Conservation (phyloP, 805 yeast genomes). For the Ogataea kodamae region DNA sequence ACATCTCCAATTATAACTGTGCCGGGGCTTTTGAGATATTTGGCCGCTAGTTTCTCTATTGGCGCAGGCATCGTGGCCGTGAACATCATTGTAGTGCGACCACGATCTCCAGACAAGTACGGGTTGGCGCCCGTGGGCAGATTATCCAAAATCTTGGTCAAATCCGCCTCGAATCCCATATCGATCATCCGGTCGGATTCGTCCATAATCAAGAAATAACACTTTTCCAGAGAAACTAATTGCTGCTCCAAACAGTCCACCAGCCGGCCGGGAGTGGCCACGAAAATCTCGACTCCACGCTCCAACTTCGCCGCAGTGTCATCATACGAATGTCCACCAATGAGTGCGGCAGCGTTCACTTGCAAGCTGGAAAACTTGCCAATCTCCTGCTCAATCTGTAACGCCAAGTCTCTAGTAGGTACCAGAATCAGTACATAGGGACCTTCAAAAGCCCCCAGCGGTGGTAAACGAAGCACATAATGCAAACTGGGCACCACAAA, state of each 20-base stretch:
- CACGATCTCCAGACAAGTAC: constrained; percentile 30
- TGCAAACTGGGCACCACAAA: constrained; percentile 70
- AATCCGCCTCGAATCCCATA: constrained; percentile 85
- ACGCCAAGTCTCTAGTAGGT: constrained; percentile 92
- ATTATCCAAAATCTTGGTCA: constrained; percentile 53
- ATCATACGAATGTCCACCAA: constrained; percentile 88
- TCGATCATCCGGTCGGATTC: constrained; percentile 97
- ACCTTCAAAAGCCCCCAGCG: constrained; percentile 55
- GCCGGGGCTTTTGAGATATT: constrained; percentile 60
- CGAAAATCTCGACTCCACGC: constrained; percentile 70
- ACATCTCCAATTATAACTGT: constrained; percentile 64
- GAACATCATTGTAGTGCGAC: constrained; percentile 81
- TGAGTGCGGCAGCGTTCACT: constrained; percentile 57
- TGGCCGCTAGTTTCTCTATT: constrained; percentile 62
- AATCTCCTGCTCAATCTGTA: constrained; percentile 74
- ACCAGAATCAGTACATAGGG: constrained; percentile 75
- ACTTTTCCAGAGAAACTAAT: constrained; percentile 54
- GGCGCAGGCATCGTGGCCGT: constrained; percentile 88
- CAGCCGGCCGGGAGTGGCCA: constrained; percentile 93
- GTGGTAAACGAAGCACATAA: constrained; percentile 46
- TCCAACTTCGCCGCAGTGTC: constrained; percentile 59
- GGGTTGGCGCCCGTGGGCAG: constrained; percentile 51
- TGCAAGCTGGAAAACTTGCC: constrained; percentile 33
- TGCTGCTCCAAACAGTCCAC: constrained; percentile 74
- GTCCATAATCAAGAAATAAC: constrained; percentile 74